Percentiles rank a stretch among this genome's conserved stretches.
Evolutionary conservation across 148 eudicot genomes (phyloP).

Genomic region (Amaranthus cruentus): DNA sequence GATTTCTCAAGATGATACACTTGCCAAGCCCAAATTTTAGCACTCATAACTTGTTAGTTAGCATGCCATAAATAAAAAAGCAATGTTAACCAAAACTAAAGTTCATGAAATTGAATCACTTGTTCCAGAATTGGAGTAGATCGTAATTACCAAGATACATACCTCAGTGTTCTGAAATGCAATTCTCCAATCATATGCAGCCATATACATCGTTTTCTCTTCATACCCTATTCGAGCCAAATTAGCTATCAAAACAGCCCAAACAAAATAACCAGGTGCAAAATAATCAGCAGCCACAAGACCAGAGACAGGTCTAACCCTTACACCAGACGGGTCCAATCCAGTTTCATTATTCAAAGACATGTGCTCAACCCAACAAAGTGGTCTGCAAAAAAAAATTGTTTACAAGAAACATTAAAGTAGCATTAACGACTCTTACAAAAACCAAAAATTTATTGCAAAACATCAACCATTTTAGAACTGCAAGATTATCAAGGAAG

Average conservation of each 20-base stretch:
- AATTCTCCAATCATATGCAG: conserved; percentile 94
- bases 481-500: not conserved
- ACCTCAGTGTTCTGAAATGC: conserved; percentile 93
- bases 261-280: conserved; percentile 86
- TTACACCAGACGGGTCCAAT: conserved; percentile 67
- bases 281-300: conserved; percentile 97
- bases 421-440: not conserved
- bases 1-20: not conserved
- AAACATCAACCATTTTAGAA: not conserved
- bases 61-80: not conserved
- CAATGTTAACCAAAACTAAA: not conserved
- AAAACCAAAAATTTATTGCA: not conserved
- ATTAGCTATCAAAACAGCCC: conserved; percentile 90
- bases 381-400: conserved; percentile 48
- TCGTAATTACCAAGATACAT: not conserved
- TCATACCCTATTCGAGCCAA: conserved; percentile 90
- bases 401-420: not conserved
- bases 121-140: not conserved
- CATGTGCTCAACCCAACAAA: conserved; percentile 96
- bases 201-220: conserved; percentile 96
- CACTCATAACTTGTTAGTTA: not conserved
- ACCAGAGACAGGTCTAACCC: conserved; percentile 83
- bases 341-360: conserved; percentile 88
- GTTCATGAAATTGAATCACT: conserved; percentile 6
- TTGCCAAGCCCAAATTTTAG: not conserved